These are phyloP conservation scores for Pseudomassariella vexata DNA, from an alignment of 2,329 filamentous ascomycete genomes.

Conservation along the genomic window DNA sequence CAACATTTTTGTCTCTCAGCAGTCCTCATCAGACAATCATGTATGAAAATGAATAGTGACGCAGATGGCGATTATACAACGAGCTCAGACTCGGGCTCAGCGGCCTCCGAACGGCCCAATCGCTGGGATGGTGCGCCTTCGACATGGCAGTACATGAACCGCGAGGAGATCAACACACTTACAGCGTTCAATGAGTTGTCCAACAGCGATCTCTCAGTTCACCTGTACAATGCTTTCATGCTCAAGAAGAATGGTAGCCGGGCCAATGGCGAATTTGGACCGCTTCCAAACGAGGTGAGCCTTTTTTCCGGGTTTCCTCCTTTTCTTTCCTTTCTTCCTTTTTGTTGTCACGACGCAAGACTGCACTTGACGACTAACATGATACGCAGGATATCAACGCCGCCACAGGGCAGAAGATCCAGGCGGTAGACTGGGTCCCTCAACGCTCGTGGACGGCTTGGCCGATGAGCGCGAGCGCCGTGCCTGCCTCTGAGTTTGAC, in stretches of 20 bases:
- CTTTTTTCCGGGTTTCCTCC: background rate
- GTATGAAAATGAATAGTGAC: too few relatives aligned
- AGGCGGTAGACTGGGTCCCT: constrained; percentile 38
- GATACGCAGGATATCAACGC: constrained; percentile 19
- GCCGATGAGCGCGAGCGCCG: constrained; percentile 60
- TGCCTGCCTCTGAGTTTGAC: constrained; percentile 53
- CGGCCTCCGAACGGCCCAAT: constrained; percentile 56
- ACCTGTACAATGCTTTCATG: constrained; percentile 73
- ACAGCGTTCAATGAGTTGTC: constrained; percentile 57
- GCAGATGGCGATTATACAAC: constrained; percentile 22
- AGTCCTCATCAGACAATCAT: too few relatives aligned
- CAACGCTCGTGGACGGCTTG: constrained; percentile 74
- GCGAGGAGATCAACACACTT: constrained; percentile 56
- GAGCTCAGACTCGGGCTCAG: constrained; percentile 33
- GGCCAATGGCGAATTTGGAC: constrained; percentile 8
- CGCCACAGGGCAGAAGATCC: constrained; percentile 18
- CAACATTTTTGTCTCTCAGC: too few relatives aligned
- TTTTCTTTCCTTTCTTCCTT: constrained; percentile 16
- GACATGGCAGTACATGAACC: constrained; percentile 62
- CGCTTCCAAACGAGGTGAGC: constrained; percentile 27
- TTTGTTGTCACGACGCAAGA: too few relatives aligned
- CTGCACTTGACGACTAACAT: too few relatives aligned
- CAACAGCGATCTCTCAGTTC: constrained; percentile 63
- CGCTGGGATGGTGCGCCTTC: constrained; percentile 62
- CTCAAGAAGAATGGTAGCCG: constrained; percentile 46